phyloP scores from a whole-genome alignment of 2,329 filamentous ascomycete species.

The Penicillium concentricum region DNA sequence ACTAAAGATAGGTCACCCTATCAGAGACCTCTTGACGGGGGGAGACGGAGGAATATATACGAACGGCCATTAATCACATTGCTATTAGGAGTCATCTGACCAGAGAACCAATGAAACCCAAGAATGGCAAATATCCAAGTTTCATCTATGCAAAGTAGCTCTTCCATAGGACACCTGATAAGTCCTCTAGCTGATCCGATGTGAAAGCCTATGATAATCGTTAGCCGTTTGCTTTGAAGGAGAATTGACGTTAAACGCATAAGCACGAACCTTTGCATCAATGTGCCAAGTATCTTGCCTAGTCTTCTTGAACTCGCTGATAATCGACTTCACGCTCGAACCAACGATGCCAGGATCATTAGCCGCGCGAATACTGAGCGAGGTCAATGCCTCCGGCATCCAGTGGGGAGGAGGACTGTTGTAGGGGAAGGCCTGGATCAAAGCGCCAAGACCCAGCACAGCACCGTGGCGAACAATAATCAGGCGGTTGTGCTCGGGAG shows the following conservation, averaged over 20 bases:
- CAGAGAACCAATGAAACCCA: neutral
- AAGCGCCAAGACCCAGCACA: constrained; percentile 82
- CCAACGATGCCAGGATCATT: constrained; percentile 89
- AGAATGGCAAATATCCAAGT: neutral
- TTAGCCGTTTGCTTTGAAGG: constrained; percentile 16
- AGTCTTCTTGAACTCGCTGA: constrained; percentile 99
- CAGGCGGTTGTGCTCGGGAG: constrained; percentile 64
- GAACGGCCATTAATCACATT: neutral
- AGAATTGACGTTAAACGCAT: neutral
- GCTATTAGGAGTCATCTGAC: neutral
- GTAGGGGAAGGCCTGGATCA: constrained; percentile 96
- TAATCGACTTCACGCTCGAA: constrained; percentile 88
- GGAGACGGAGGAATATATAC: constrained; percentile 1
- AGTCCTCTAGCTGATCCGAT: constrained; percentile 85
- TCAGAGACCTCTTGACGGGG: neutral
- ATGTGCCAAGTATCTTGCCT: constrained; percentile 98
- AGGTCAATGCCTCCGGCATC: constrained; percentile 90
- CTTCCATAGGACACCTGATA: constrained; percentile 98
- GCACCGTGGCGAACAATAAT: constrained; percentile 84
- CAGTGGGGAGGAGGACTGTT: constrained; percentile 85
- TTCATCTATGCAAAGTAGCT: constrained; percentile 82
- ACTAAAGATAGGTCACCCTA: neutral
- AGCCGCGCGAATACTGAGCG: constrained; percentile 78
- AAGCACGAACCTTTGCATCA: constrained; percentile 80
- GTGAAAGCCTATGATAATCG: constrained; percentile 70